Conservation (phyloP, 305 asterid species). For the Rubia balearica region DNA sequence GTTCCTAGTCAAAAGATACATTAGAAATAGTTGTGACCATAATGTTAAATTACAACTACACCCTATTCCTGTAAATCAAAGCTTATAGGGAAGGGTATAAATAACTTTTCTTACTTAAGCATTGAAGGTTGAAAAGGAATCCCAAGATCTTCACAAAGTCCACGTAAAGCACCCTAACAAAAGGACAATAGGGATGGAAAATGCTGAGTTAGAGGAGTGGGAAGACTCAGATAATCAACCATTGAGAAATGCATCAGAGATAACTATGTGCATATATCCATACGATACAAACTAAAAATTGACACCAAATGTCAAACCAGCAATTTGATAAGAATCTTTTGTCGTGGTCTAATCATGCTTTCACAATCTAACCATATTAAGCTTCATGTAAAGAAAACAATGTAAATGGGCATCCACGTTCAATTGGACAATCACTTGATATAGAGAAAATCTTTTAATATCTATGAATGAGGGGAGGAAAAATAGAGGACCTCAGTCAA, state of each 20-base stretch:
- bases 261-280: not conserved
- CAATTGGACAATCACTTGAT: slow-evolving; percentile 1
- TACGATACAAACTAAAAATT: not conserved
- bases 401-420: not conserved
- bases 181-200: slow-evolving; percentile 9
- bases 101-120: slow-evolving; percentile 60
- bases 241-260: not conserved
- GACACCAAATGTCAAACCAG: not conserved
- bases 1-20: not conserved
- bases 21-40: not conserved
- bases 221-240: slow-evolving; percentile 2
- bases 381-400: not conserved
- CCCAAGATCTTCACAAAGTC: slow-evolving; percentile 67
- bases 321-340: too few relatives aligned
- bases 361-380: not conserved
- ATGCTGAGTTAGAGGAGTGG: slow-evolving; percentile 1
- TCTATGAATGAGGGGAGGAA: not conserved
- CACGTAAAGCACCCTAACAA: slow-evolving; percentile 55
- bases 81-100: not conserved
- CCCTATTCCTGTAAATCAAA: not conserved
- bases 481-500: not conserved
- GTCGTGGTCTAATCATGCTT: not conserved
- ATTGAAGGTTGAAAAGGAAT: slow-evolving; percentile 76
- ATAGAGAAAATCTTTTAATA: not conserved
- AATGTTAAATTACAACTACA: not conserved